These are phyloP conservation scores for Tillandsia leiboldiana DNA, from an alignment of 176 grass and related monocot species.

Conservation along the genomic window DNA sequence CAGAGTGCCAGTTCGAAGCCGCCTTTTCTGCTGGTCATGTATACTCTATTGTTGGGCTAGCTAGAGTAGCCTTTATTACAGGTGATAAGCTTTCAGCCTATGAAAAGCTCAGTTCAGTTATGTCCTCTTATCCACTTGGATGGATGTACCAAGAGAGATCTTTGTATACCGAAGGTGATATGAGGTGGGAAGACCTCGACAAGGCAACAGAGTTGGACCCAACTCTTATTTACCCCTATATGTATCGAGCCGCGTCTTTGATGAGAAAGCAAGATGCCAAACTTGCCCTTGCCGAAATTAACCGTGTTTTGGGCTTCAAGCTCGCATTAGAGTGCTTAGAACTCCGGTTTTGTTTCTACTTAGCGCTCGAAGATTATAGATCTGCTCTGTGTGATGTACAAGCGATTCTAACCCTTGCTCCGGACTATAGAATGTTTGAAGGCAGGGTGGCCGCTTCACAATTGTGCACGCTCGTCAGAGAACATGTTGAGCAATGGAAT, in stretches of 20 bases:
- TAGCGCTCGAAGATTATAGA: constrained; percentile 76
- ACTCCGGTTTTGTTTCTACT: constrained; percentile 65
- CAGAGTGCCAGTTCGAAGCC: constrained; percentile 43
- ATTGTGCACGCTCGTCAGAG: constrained; percentile 53
- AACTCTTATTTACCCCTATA: constrained; percentile 84
- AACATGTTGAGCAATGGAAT: constrained; percentile 84
- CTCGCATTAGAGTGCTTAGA: constrained; percentile 75
- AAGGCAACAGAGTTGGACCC: constrained; percentile 80
- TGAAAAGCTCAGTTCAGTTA: constrained; percentile 66
- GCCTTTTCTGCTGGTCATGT: constrained; percentile 65
- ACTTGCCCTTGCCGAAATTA: constrained; percentile 77
- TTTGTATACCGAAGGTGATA: constrained; percentile 54
- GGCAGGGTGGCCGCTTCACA: constrained; percentile 76
- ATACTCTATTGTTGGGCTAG: constrained; percentile 65
- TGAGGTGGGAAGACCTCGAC: constrained; percentile 57
- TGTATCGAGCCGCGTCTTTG: constrained; percentile 66
- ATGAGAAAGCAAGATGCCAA: constrained; percentile 79
- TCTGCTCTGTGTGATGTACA: constrained; percentile 72
- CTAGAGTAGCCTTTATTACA: constrained; percentile 51
- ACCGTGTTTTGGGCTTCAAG: constrained; percentile 74
- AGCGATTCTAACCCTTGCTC: constrained; percentile 75
- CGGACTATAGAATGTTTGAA: constrained; percentile 76
- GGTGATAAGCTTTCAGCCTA: constrained; percentile 52
- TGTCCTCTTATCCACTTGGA: constrained; percentile 56
- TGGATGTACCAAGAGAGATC: constrained; percentile 93